Evolutionary conservation across 257 asterid genomes (phyloP).

Genomic region (Lantana camara): DNA sequence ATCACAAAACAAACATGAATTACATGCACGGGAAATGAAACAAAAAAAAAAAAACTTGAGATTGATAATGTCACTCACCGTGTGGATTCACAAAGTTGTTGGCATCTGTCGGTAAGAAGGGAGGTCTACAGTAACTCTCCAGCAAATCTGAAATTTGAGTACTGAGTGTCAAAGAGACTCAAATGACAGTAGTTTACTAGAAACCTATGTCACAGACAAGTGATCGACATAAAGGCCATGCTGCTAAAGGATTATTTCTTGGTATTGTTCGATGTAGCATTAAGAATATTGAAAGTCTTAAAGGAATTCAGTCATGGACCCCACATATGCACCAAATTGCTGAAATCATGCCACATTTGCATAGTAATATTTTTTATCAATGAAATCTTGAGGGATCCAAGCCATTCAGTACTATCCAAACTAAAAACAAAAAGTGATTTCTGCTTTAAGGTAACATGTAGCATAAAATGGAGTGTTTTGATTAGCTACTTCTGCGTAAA

Average conservation of each 20-base stretch:
- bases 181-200: not conserved
- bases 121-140: conserved; percentile 64
- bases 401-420: too few species aligned
- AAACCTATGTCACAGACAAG: not conserved
- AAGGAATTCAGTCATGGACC: too few species aligned
- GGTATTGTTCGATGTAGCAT: not conserved
- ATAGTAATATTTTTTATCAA: too few species aligned
- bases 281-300: not conserved
- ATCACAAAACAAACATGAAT: conserved; percentile 22
- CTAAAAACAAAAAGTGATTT: too few species aligned
- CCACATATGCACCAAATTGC: too few species aligned
- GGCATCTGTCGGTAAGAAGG: conserved; percentile 51
- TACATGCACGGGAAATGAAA: conserved; percentile 2
- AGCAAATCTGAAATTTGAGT: conserved; percentile 57
- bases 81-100: conserved; percentile 59
- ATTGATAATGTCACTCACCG: conserved; percentile 46
- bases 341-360: too few species aligned
- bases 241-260: not conserved
- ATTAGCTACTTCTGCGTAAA: too few species aligned
- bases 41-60: conserved; percentile 13
- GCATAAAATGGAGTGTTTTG: too few species aligned
- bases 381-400: too few species aligned
- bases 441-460: too few species aligned
- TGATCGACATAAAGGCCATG: not conserved
- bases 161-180: conserved; percentile 6